These are phyloP conservation scores for Chlamydomonas sp. DNA, from an alignment of 139 green algal genomes.

Conservation along the genomic window DNA sequence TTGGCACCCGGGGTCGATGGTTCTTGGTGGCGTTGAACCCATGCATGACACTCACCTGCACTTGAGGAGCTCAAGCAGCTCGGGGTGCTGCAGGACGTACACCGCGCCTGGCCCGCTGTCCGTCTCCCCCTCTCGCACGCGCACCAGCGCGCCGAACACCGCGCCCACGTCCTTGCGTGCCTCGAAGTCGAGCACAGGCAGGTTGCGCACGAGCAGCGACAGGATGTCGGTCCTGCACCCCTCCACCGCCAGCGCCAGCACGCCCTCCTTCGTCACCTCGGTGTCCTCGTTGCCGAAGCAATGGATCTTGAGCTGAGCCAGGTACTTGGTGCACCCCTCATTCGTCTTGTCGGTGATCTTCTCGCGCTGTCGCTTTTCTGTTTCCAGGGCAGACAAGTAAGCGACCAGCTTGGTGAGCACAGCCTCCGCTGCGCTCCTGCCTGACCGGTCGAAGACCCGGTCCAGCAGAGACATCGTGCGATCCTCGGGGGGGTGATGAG, in stretches of 20 bases:
- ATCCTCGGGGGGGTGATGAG: too few species aligned
- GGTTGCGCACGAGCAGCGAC: constrained; percentile 46
- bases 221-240: constrained; percentile 38
- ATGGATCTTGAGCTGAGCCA: background rate
- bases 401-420: too few species aligned
- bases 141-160: constrained; percentile 65
- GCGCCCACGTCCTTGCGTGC: constrained; percentile 63
- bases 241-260: background rate
- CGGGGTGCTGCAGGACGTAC: constrained; percentile 53
- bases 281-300: background rate
- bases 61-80: constrained; percentile 64
- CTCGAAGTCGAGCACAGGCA: constrained; percentile 80
- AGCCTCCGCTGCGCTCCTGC: too few species aligned
- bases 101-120: constrained; percentile 47
- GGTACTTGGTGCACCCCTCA: too few species aligned
- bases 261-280: constrained; percentile 5
- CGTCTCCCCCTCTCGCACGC: constrained; percentile 51
- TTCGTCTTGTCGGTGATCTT: too few species aligned
- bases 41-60: constrained; percentile 44
- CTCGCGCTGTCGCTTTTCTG: too few species aligned
- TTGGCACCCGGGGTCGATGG: too few species aligned
- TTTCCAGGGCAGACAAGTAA: too few species aligned
- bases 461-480: too few species aligned
- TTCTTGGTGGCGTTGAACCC: background rate
- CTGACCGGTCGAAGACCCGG: too few species aligned